Evolutionary conservation across 2,329 filamentous ascomycete genomes (phyloP).

Genomic region (Tolypocladium amazonense): DNA sequence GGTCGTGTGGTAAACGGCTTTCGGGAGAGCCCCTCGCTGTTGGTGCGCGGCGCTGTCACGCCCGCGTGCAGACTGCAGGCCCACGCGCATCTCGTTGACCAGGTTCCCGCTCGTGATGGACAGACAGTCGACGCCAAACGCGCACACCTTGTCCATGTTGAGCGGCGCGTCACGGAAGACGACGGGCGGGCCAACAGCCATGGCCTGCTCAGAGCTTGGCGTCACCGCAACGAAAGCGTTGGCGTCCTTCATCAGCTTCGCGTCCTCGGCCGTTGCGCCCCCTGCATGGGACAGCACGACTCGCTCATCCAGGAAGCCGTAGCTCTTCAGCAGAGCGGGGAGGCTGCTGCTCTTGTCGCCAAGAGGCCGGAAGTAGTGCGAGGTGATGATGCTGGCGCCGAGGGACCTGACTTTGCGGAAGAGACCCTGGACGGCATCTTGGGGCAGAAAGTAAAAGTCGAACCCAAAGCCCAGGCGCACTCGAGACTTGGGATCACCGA

Average conservation of each 20-base stretch:
- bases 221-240: constrained; percentile 5
- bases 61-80: constrained; percentile 7
- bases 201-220: background rate
- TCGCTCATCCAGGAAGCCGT: constrained; percentile 4
- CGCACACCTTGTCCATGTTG: background rate
- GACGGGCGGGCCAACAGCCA: background rate
- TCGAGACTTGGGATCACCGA: background rate
- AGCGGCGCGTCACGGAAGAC: background rate
- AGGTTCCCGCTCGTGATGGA: constrained; percentile 17
- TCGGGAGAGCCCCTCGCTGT: background rate
- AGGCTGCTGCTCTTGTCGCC: background rate
- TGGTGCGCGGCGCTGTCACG: constrained; percentile 6
- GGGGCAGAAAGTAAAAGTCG: background rate
- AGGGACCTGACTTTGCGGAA: background rate
- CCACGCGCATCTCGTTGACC: constrained; percentile 2
- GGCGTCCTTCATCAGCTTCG: constrained; percentile 16
- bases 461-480: background rate
- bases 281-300: constrained; percentile 20
- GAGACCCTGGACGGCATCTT: background rate
- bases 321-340: background rate
- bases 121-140: constrained; percentile 9
- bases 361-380: background rate
- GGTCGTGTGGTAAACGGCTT: constrained; percentile 6
- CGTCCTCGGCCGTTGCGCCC: constrained; percentile 16
- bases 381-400: background rate